Evolutionary conservation across 495 filamentous ascomycete genomes (phyloP).

Genomic region (Talaromyces stipitatus): DNA sequence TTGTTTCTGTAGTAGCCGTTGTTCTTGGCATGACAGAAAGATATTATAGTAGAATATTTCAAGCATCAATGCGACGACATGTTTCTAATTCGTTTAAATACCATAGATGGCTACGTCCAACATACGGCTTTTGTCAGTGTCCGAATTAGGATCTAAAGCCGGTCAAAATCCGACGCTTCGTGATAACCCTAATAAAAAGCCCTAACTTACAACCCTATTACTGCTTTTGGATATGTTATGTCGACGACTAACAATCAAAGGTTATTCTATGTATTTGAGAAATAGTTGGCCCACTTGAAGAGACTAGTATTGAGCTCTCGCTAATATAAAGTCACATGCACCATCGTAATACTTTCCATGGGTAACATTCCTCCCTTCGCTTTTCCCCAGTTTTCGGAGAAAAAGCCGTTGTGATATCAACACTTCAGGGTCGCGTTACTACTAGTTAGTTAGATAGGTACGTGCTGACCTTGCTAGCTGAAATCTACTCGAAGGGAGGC

Average conservation of each 20-base stretch:
- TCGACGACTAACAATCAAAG: not conserved
- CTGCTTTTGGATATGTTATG: not conserved
- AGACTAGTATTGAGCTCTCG: not conserved
- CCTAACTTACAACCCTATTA: not conserved
- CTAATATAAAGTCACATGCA: not conserved
- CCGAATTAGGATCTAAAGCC: not conserved
- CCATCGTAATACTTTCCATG: not conserved
- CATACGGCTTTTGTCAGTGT: not conserved
- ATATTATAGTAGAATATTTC: too few relatives aligned
- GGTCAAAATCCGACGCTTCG: not conserved
- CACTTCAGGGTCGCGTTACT: not conserved
- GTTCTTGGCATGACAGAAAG: too few relatives aligned
- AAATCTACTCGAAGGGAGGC: too few relatives aligned
- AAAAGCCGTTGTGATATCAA: not conserved
- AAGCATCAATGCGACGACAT: not conserved
- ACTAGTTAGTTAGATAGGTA: too few relatives aligned
- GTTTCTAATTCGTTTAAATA: not conserved
- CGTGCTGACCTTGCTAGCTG: not conserved
- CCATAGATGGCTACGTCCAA: not conserved
- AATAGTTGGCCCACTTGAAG: not conserved
- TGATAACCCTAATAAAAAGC: not conserved
- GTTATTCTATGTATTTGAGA: not conserved
- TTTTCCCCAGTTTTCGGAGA: not conserved
- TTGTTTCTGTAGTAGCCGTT: constrained; percentile 1
- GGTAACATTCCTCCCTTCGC: not conserved